Evolutionary conservation across 805 yeast species (phyloP).

Genomic region (Teunomyces panamensis): DNA sequence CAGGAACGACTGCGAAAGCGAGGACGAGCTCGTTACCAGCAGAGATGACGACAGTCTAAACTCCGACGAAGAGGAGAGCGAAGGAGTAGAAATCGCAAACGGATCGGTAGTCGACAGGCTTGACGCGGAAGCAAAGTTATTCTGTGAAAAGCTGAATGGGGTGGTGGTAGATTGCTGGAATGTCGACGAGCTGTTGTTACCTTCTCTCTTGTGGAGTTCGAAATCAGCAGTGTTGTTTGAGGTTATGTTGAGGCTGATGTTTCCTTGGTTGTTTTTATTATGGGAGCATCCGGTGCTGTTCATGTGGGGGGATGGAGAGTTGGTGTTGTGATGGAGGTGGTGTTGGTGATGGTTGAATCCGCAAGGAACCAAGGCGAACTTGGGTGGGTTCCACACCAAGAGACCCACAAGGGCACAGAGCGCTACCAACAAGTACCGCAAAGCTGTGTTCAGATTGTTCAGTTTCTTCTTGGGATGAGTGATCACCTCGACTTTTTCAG

Average conservation of each 20-base stretch:
- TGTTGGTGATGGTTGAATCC: background rate
- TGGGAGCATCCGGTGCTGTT: background rate
- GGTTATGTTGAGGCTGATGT: background rate
- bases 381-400: background rate
- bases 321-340: background rate
- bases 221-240: background rate
- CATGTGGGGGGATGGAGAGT: background rate
- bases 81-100: background rate
- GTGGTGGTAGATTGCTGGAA: background rate
- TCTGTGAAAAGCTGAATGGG: background rate
- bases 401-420: background rate
- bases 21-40: background rate
- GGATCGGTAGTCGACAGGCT: background rate
- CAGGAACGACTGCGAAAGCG: background rate
- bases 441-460: background rate
- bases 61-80: background rate
- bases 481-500: background rate
- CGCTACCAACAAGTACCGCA: background rate
- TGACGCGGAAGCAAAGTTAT: background rate
- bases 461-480: background rate
- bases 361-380: background rate
- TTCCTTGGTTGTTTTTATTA: background rate
- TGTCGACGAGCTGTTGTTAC: background rate
- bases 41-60: background rate
- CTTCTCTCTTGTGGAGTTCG: background rate